phyloP scores from a whole-genome alignment of 2,329 filamentous ascomycete species.

The Botrytis deweyae region DNA sequence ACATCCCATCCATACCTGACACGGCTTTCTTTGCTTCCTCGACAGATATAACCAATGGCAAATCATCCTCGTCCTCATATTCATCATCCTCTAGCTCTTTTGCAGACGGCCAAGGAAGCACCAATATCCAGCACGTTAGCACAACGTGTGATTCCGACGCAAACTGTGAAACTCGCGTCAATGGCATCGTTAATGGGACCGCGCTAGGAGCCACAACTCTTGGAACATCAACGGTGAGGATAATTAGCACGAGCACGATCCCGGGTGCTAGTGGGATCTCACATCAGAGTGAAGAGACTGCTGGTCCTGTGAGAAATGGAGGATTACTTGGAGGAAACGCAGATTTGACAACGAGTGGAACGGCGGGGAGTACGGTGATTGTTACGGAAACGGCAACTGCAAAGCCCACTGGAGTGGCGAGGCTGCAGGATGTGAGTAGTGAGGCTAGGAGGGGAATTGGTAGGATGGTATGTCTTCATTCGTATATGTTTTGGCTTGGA shows the following conservation, averaged over 20 bases:
- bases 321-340: neutral
- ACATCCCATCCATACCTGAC: neutral
- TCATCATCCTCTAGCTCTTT: slow-evolving; percentile 16
- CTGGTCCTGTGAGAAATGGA: neutral
- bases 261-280: neutral
- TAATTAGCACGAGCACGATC: neutral
- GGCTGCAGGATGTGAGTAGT: neutral
- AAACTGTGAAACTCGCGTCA: slow-evolving; percentile 7
- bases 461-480: neutral
- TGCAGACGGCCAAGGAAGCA: neutral
- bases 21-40: neutral
- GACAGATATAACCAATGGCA: neutral
- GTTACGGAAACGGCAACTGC: neutral
- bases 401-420: neutral
- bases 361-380: slow-evolving; percentile 1
- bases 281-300: neutral
- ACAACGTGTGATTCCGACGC: neutral
- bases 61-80: slow-evolving; percentile 3
- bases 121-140: neutral
- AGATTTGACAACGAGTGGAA: slow-evolving; percentile 1
- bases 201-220: neutral
- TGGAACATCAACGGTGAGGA: neutral
- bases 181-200: slow-evolving; percentile 6
- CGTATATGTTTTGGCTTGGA: neutral
- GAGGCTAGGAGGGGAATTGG: neutral